A percentile compares a stretch with the other conserved stretches of the same genome.
Conservation (phyloP, 139 green algal genomes). For the Parachlorella kessleri region DNA sequence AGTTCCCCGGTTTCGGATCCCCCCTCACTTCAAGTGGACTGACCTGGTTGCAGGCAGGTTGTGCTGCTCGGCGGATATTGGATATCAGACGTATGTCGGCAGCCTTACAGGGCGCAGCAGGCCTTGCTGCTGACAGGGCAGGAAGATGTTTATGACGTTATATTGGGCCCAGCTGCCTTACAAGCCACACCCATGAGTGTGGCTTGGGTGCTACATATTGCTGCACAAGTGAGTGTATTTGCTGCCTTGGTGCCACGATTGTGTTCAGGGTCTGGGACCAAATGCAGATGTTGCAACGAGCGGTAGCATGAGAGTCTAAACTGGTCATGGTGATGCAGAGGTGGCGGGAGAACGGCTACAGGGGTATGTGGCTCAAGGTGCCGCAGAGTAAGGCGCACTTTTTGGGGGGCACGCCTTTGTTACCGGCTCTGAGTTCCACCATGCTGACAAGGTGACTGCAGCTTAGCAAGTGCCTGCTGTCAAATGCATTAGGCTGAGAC, state of each 20-base stretch:
- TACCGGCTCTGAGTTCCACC: slow-evolving; percentile 75
- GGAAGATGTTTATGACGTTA: slow-evolving; percentile 64
- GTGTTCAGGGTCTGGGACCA: too few relatives aligned
- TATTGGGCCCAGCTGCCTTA: slow-evolving; percentile 45
- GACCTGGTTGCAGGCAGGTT: too few relatives aligned
- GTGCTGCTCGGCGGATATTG: too few relatives aligned
- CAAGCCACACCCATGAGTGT: slow-evolving; percentile 52
- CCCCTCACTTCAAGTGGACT: too few relatives aligned
- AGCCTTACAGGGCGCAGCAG: too few relatives aligned
- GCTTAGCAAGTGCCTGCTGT: not conserved
- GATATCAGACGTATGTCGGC: too few relatives aligned
- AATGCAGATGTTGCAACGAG: too few relatives aligned
- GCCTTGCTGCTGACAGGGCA: slow-evolving; percentile 1
- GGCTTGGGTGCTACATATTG: slow-evolving; percentile 15
- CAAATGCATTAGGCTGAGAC: not conserved
- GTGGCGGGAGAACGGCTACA: slow-evolving; percentile 46
- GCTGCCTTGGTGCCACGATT: too few relatives aligned
- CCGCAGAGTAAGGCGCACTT: slow-evolving; percentile 35
- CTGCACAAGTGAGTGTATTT: not conserved
- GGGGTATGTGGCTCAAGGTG: slow-evolving; percentile 79
- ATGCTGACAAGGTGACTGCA: slow-evolving; percentile 64
- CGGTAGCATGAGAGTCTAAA: too few relatives aligned
- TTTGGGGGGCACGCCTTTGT: slow-evolving; percentile 36
- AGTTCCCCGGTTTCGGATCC: too few relatives aligned
- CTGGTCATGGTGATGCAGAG: too few relatives aligned